Evolutionary conservation across 805 yeast species (phyloP), one percentile per base, ranked within the genome.

Genomic region (Metschnikowia drakensbergensis): DNA sequence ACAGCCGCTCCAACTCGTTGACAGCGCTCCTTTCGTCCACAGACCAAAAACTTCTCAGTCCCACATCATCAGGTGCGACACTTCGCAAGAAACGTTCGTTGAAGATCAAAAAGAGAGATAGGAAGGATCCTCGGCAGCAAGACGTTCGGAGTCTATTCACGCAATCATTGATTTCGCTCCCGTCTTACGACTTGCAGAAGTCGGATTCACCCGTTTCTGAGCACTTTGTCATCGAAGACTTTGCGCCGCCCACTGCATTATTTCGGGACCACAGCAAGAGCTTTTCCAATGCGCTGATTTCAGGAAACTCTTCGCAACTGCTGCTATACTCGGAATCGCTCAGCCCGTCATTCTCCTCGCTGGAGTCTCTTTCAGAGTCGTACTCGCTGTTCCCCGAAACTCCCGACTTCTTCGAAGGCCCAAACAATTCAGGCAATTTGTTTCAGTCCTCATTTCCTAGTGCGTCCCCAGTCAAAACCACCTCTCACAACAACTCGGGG

Each of bases 251-350:
- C 26, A 50, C 58, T 4, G 48, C 57, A 7, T 48, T 56, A 22
- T 54, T 56, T 53, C 38, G 55, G n/a, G 42, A 41, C 40, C 49
- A 50, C 46, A 50, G 52, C 52, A 53, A 53, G 53, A 47, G 55
- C 42, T 40, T 49, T 11, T 50, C 57, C 23, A 32, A 34, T 13
- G 54, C 53, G 52, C 57, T 65, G 23, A 50, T 56, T 7, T 62
- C 70, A 6, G 58, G 63, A 41, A 62, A 65, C 48, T 68, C 72
- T 32, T 63, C 65, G 30, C 53, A 58, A 36, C 64, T 66, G 50
- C 66, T 69, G 47, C 41, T 66, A 13, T 60, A 59, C 40, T 58
- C 63, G 11, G 71, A 67, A n/a, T 46, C 53, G 13, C 47, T 55
- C 30, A 51, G 49, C 32, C 54, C 58, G 10, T 58, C 62, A 5